Conservation (phyloP, 1,139 yeast genomes). For the Saccharomycopsis crataegensis region DNA sequence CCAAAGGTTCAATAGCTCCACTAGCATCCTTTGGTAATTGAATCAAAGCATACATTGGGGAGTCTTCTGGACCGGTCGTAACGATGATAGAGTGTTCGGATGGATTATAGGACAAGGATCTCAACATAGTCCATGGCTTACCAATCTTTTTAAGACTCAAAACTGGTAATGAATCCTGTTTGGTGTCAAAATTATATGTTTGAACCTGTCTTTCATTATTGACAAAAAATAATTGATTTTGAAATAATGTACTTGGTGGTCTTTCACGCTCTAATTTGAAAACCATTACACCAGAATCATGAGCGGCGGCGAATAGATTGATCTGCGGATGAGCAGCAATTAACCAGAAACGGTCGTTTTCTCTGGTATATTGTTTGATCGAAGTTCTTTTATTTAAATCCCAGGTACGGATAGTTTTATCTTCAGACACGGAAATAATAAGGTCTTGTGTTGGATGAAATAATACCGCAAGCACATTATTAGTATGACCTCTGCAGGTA, state of each 20-base stretch:
- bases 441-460: slow-evolving; percentile 94
- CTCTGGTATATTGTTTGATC: slow-evolving; percentile 91
- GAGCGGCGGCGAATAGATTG: slow-evolving; percentile 93
- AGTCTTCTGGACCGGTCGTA: slow-evolving; percentile 64
- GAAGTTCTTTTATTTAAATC: slow-evolving; percentile 91
- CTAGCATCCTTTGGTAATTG: slow-evolving; percentile 80
- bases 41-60: slow-evolving; percentile 63
- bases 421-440: slow-evolving; percentile 91
- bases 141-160: slow-evolving; percentile 80
- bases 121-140: slow-evolving; percentile 77
- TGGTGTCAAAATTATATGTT: slow-evolving; percentile 55
- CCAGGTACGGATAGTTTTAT: slow-evolving; percentile 97
- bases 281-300: slow-evolving; percentile 96
- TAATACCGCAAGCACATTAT: slow-evolving; percentile 79
- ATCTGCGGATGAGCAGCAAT: slow-evolving; percentile 82
- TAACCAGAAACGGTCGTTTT: slow-evolving; percentile 92
- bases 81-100: slow-evolving; percentile 82
- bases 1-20: slow-evolving; percentile 87
- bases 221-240: slow-evolving; percentile 62
- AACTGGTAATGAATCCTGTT: slow-evolving; percentile 67
- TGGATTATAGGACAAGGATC: slow-evolving; percentile 84
- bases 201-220: slow-evolving; percentile 86
- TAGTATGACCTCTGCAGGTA: slow-evolving; percentile 95
- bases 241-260: slow-evolving; percentile 77
- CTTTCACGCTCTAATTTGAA: slow-evolving; percentile 97